Conservation (phyloP, 306 rosid genomes). For the Trifolium dubium region DNA sequence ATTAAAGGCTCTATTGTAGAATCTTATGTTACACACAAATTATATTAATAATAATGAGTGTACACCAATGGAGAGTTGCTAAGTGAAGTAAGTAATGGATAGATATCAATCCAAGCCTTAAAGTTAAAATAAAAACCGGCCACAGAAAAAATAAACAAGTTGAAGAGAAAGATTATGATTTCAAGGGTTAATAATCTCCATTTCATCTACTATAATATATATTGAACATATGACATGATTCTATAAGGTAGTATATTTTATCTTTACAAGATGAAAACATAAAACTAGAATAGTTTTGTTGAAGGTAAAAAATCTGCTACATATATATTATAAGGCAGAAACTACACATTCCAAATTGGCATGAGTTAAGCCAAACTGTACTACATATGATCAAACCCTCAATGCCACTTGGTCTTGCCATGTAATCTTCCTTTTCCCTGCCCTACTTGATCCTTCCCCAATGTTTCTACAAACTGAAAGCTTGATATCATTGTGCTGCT, state of each 20-base stretch:
- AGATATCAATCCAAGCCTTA: conserved; percentile 6
- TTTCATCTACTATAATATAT: conserved; percentile 52
- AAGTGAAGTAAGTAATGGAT: neutral
- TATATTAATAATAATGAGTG: neutral
- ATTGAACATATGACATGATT: conserved; percentile 49
- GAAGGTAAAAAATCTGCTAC: conserved; percentile 40
- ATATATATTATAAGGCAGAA: neutral
- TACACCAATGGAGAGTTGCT: neutral
- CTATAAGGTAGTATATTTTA: conserved; percentile 43
- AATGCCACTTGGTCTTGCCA: conserved; percentile 98
- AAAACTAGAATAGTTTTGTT: conserved; percentile 37
- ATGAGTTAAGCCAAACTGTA: conserved; percentile 20
- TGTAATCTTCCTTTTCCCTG: conserved; percentile 92
- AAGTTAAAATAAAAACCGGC: neutral
- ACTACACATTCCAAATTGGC: conserved; percentile 40
- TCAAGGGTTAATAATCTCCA: conserved; percentile 47
- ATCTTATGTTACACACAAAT: conserved; percentile 18
- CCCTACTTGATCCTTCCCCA: conserved; percentile 73
- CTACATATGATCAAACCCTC: conserved; percentile 57
- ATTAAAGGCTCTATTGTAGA: neutral
- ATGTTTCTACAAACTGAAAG: conserved; percentile 69
- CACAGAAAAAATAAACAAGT: too few species aligned
- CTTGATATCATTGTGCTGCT: conserved; percentile 72
- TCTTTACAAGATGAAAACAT: conserved; percentile 58
- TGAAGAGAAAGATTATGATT: conserved; percentile 36